Conservation (phyloP, 306 rosid genomes). For the Pterocarpus macrocarpus region DNA sequence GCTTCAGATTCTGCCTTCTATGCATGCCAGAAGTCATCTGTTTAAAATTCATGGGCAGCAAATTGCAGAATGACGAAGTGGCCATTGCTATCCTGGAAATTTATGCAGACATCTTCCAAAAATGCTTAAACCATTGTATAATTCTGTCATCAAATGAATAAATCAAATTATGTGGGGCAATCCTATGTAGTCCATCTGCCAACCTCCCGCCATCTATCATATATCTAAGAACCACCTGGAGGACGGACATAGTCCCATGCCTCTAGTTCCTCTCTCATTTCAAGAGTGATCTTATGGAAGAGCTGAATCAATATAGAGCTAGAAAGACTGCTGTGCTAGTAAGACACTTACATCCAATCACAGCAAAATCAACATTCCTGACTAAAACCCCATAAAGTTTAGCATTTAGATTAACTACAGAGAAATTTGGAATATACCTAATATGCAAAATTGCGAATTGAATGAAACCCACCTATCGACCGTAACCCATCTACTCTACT, state of each 20-base stretch:
- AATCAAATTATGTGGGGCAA: not conserved
- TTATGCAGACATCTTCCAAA: not conserved
- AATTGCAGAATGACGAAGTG: not conserved
- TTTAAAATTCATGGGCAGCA: not conserved
- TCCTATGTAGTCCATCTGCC: not conserved
- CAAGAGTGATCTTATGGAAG: slow-evolving; percentile 18
- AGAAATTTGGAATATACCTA: not conserved
- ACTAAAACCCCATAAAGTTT: not conserved
- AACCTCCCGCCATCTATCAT: not conserved
- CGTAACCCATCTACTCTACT: slow-evolving; percentile 11
- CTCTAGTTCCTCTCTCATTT: not conserved
- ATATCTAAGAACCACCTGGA: slow-evolving; percentile 2
- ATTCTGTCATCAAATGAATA: not conserved
- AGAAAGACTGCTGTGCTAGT: not conserved
- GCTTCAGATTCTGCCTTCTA: not conserved
- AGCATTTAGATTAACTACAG: not conserved
- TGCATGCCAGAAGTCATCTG: not conserved
- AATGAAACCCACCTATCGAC: slow-evolving; percentile 13
- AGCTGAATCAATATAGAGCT: slow-evolving; percentile 8
- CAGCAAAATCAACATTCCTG: not conserved
- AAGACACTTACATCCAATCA: slow-evolving; percentile 8
- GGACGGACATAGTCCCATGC: not conserved
- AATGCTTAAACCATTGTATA: not conserved
- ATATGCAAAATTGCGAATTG: not conserved
- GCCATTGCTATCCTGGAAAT: not conserved